Evolutionary conservation across 2,329 filamentous ascomycete species (phyloP), one percentile per base, ranked within the genome.

Genomic region (Sclerotinia subarctica): DNA sequence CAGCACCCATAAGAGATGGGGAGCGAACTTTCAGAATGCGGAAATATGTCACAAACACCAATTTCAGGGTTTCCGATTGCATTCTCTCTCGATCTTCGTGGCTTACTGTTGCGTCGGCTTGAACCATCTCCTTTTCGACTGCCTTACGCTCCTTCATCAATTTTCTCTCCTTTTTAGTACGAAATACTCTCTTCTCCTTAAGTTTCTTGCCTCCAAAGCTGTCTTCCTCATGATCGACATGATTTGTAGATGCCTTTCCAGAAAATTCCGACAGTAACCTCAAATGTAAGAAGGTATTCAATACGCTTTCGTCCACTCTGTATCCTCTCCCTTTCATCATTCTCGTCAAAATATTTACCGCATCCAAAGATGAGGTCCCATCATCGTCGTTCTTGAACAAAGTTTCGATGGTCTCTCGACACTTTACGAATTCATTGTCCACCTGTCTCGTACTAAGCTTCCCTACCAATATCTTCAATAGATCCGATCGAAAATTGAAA

Each of bases 31-130:
- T 98, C 54, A 99, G 82, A 66, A 98, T 94, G 64, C 94, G 90
- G 80, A 99, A 98, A 81, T 99, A 99, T 2, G 89, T 90, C 21
- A 92, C 92, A 77, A 99, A 99, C 15, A 99, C 95, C 69, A 97
- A 85, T 81, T 98, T 99, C 64, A 99, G 81, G 2, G 94, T 97
- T 79, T 99, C 96, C 6, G 93, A 91, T 79, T 99, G 95, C 85
- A 96, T 95, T 74, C 90, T 88, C 76, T 98, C 95, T 64, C 92
- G 88, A 79, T 97, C 93, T 78, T 99, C 94, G 76, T 97, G 91
- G 73, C 89, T 91, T 70, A 98, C 94, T 5, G 91, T 84, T 2
- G 95, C 95, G 78, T 98, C 94, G 1, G 95, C 94, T 75, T 94
- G 89, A 57, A 89, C 89, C 90, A 99, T 93, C 75, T 98, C 94